A percentile compares a stretch with the other conserved stretches of the same genome.
These are phyloP conservation scores for Lathyrus oleraceus DNA, from an alignment of 306 rosid genomes.

Conservation along the genomic window DNA sequence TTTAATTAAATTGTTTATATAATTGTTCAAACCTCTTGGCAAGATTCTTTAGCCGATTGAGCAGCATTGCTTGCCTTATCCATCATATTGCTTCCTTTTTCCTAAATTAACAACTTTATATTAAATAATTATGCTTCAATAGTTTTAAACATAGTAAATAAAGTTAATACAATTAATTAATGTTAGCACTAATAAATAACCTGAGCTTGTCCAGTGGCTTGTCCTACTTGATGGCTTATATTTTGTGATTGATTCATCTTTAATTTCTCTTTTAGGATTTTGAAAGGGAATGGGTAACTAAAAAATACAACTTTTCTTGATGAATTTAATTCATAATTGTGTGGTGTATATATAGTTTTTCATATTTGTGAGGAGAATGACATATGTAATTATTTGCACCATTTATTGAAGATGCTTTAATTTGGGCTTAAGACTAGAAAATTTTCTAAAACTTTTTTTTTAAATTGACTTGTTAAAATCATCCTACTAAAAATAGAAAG, in stretches of 20 bases:
- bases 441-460: too few relatives aligned
- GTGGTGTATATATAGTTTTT: neutral
- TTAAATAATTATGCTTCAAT: neutral
- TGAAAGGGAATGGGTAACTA: neutral
- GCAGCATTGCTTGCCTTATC: too few relatives aligned
- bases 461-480: too few relatives aligned
- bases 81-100: too few relatives aligned
- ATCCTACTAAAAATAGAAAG: too few relatives aligned
- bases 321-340: neutral
- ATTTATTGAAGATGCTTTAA: too few relatives aligned
- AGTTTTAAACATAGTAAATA: neutral
- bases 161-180: too few relatives aligned
- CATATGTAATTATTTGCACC: too few relatives aligned
- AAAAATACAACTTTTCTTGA: neutral
- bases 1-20: too few relatives aligned
- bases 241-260: conserved; percentile 46
- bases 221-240: conserved; percentile 43
- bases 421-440: too few relatives aligned
- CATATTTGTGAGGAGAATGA: too few relatives aligned
- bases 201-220: conserved; percentile 48
- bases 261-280: neutral
- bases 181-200: conserved; percentile 3
- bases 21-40: conserved; percentile 31
- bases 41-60: conserved; percentile 47
- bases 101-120: conserved; percentile 36